Percentiles rank a stretch among this genome's conserved stretches.
Evolutionary conservation across 345 rosid species (phyloP).

Genomic region (Salix dunnii): DNA sequence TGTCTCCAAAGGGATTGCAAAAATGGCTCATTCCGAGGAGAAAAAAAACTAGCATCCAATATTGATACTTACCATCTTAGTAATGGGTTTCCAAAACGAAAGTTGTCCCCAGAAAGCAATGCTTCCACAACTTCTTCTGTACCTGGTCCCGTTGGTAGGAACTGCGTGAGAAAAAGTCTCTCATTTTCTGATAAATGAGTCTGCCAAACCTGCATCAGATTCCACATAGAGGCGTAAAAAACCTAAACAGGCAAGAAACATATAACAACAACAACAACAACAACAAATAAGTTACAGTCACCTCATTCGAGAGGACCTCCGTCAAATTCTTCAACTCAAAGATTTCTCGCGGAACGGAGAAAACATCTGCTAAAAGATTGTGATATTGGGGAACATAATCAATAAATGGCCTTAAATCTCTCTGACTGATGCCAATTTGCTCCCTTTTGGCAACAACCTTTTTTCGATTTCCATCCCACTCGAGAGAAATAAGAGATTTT

Average conservation of each 20-base stretch:
- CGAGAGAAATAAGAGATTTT: constrained; percentile 68
- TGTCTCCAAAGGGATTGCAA: background rate
- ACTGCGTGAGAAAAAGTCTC: constrained; percentile 59
- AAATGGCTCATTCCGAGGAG: background rate
- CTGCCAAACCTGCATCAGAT: constrained; percentile 63
- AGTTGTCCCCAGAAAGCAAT: constrained; percentile 69
- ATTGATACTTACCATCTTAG: constrained; percentile 62
- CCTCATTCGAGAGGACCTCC: constrained; percentile 77
- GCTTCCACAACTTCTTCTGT: constrained; percentile 50
- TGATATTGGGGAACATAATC: constrained; percentile 37
- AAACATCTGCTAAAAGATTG: constrained; percentile 57
- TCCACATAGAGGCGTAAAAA: constrained; percentile 10
- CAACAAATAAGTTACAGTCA: constrained; percentile 23
- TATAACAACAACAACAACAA: background rate
- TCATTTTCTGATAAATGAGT: constrained; percentile 63
- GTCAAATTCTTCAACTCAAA: constrained; percentile 67
- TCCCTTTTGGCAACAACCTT: constrained; percentile 79
- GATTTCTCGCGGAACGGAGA: constrained; percentile 56
- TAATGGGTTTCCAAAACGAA: constrained; percentile 79
- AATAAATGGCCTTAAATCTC: constrained; percentile 59
- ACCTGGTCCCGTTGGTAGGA: constrained; percentile 68
- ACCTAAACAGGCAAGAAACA: constrained; percentile 7
- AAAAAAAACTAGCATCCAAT: background rate
- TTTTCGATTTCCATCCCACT: constrained; percentile 66
- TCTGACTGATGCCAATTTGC: constrained; percentile 68